Evolutionary conservation across 2,329 filamentous ascomycete species (phyloP), one percentile per base, ranked within the genome.

Genomic region (Trichoderma asperellum): DNA sequence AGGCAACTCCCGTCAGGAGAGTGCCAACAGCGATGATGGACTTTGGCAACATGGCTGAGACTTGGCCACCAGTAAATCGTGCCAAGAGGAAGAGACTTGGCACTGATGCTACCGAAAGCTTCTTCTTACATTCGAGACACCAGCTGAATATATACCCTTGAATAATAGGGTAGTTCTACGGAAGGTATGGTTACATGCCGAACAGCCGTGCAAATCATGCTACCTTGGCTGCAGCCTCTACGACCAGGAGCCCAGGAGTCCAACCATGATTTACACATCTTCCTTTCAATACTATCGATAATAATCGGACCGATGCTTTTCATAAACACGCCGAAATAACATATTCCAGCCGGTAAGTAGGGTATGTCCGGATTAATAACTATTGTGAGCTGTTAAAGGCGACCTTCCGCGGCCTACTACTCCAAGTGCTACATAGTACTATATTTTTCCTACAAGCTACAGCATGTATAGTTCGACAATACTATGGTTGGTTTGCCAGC

Each of bases 131-230:
- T 40, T 11, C 35, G 56, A 59, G 34, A 40, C 7, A 37, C 34
- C 34, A 59, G 56, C 56, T 59, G 34, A 59, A 59, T 59, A 59
- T 59, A 59, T 59, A 59, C 56, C 56, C 34, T 24, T 59, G 56
- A 59, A 59, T 12, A 59, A 59, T 27, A 18, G 56, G 35, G 32
- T 59, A 18, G 12, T 49, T 49, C 11, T n/a, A 49, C 7, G 10
- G 47, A 49, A 49, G 47, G 47, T 49, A 49, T 49, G 47, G 47
- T 49, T 49, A 49, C 47, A 49, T 49, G 47, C 47, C 47, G 47
- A 49, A 49, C 47, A 49, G 47, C 47, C 47, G 18, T 49, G 47
- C n/a, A 24, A 49, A 24, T 49, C 8, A 49, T 49, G 21, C 21
- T 49, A 49, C 47, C 47, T n/a, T 49, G 16, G 47, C 47, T 24